phyloP scores from a whole-genome alignment of 75 land plant species.

The Isoetes taiwanensis region DNA sequence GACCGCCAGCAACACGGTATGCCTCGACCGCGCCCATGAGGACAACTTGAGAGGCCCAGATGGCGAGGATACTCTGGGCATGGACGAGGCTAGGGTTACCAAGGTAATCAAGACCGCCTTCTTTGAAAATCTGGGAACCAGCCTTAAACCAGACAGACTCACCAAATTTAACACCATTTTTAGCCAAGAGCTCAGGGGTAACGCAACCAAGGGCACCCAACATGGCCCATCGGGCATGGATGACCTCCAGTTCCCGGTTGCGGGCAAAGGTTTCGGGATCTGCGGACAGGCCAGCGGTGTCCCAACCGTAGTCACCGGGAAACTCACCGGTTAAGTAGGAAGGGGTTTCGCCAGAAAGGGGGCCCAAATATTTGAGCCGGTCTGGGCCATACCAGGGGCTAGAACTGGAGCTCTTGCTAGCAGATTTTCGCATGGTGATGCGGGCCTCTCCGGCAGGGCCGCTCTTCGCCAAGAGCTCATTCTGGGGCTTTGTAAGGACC shows the following conservation, averaged over 20 bases:
- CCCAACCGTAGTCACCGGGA: conserved; percentile 12
- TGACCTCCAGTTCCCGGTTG: conserved; percentile 72
- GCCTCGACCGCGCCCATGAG: conserved; percentile 10
- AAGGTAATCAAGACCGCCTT: conserved; percentile 43
- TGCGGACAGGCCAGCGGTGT: conserved; percentile 67
- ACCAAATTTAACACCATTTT: conserved; percentile 57
- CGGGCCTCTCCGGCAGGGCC: conserved; percentile 17
- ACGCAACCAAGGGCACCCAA: conserved; percentile 62
- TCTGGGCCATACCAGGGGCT: too few relatives aligned
- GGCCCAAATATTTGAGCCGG: conserved; percentile 6
- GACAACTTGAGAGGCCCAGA: conserved; percentile 17
- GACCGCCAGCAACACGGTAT: conserved; percentile 14
- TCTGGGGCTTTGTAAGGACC: conserved; percentile 11
- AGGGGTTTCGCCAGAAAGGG: conserved; percentile 4
- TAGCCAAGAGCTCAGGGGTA: conserved; percentile 32
- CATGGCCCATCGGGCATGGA: conserved; percentile 69
- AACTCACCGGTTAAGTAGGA: conserved; percentile 9
- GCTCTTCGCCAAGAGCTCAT: conserved; percentile 13
- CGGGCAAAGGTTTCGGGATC: conserved; percentile 77
- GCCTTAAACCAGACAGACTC: conserved; percentile 84
- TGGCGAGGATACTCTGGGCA: conserved; percentile 17
- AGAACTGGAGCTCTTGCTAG: background rate
- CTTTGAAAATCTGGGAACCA: conserved; percentile 65
- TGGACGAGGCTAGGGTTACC: conserved; percentile 23
- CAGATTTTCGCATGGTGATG: conserved; percentile 24